Evolutionary conservation across 2,329 filamentous ascomycete species (phyloP), one percentile per base, ranked within the genome.

Genomic region (Nigrograna mackinnonii): DNA sequence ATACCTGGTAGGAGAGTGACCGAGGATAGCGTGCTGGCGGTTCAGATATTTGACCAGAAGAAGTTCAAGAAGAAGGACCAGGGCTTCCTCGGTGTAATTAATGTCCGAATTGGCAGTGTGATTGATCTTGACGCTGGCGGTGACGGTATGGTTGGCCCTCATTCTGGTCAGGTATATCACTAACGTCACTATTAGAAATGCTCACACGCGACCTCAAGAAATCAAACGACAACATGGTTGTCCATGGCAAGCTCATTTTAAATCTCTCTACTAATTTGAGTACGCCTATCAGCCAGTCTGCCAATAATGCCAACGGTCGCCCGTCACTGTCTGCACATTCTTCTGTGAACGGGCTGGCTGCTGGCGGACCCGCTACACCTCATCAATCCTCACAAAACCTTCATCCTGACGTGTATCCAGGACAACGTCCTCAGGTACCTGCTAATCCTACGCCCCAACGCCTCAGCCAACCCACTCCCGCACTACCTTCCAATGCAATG

Each of bases 31-130:
- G 96, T 99, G 63, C 79, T 99, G 35, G 94, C 94, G 6, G 91
- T 99, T 35, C 94, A 99, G 68, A 96, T 99, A 41, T 99, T 99
- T 67, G 94, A 99, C 72, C 94, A 99, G 74, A 96, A 96, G 78
- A 99, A 99, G 76, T 99, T 99, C 77, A 99, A 99, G 80, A 99
- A 99, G 83, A 99, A 97, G 90, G 94, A 99, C 60, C 94, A 99
- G 69, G 94, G 94, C 6, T 99, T 99, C 66, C 79, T 99, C 5
- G 94, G 94, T 44, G 94, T 99, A 41, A 96, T 99, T 64, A 99
- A 99, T 68, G 87, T 99, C 59, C 86, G 91, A 45, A 87, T 99
- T 55, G 94, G 94, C 59, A 91, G 95, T 78, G 87, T 94, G 28
- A 90, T 99, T 57, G 92, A 96, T 67, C 77, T 99, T 53, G 86